Evolutionary conservation across 345 rosid species (phyloP).

Genomic region (Eucalyptus victrix): DNA sequence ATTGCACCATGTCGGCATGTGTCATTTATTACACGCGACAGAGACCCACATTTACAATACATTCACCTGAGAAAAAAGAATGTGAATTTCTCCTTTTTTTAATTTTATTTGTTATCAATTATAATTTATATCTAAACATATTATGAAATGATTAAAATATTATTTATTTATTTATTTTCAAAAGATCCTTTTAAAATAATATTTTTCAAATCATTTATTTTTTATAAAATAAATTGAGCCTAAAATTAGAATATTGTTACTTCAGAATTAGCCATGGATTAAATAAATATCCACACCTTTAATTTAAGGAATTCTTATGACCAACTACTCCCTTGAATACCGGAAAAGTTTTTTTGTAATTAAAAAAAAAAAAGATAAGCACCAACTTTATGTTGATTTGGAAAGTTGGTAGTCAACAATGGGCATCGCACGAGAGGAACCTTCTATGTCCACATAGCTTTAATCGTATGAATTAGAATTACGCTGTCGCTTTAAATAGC

Average conservation of each 20-base stretch:
- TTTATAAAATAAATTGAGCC: accelerated
- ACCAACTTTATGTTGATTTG: not conserved
- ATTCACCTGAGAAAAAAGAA: not conserved
- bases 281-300: not conserved
- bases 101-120: not conserved
- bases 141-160: not conserved
- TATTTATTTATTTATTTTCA: not conserved
- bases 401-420: not conserved
- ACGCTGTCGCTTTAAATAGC: too few relatives aligned
- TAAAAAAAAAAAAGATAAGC: not conserved
- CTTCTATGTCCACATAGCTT: not conserved
- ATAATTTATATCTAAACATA: not conserved
- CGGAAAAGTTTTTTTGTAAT: not conserved
- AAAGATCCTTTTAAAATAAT: not conserved
- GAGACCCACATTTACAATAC: not conserved
- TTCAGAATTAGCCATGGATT: not conserved
- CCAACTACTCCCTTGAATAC: not conserved
- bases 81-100: not conserved
- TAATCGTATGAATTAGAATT: too few relatives aligned
- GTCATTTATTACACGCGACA: not conserved
- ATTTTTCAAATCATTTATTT: not conserved
- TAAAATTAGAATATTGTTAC: accelerated
- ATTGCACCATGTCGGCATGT: not conserved
- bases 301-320: not conserved
- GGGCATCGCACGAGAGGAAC: not conserved